These are phyloP conservation scores for Notholithocarpus densiflorus DNA, from an alignment of 306 rosid species.

Conservation along the genomic window DNA sequence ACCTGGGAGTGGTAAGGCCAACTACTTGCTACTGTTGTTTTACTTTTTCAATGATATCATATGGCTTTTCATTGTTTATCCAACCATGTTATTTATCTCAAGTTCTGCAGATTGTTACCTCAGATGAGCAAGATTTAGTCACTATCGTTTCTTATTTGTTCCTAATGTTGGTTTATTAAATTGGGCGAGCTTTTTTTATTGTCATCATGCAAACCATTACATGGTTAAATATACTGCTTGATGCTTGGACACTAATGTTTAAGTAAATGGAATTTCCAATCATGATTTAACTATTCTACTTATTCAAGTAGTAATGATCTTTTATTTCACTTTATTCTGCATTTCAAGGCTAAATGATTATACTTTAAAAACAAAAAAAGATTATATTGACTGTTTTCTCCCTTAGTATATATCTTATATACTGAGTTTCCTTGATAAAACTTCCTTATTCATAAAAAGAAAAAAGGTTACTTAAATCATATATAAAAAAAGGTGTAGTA, in stretches of 20 bases:
- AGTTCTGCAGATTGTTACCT: not conserved
- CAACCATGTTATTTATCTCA: not conserved
- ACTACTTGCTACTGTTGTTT: constrained; percentile 8
- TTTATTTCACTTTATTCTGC: not conserved
- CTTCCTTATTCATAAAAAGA: not conserved
- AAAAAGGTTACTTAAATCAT: not conserved
- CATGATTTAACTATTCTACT: not conserved
- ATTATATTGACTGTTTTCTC: too few relatives aligned
- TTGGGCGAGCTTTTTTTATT: not conserved
- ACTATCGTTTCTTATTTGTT: not conserved
- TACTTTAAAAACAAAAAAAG: too few relatives aligned
- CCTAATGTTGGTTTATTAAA: not conserved
- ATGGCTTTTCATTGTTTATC: constrained; percentile 1
- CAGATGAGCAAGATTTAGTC: not conserved
- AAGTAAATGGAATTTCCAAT: not conserved
- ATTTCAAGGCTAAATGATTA: not conserved
- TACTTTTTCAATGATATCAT: constrained; percentile 8
- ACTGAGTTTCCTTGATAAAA: too few relatives aligned
- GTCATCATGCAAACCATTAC: not conserved
- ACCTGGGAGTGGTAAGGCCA: constrained; percentile 45
- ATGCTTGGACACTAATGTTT: constrained; percentile 6
- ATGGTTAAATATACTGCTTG: not conserved
- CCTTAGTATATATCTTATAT: too few relatives aligned
- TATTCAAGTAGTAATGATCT: constrained; percentile 1
- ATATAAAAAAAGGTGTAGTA: not conserved